A percentile compares a stretch with the other conserved stretches of the same genome.
phyloP scores from a whole-genome alignment of 805 yeast species.

The Saccharomycopsis capsularis region DNA sequence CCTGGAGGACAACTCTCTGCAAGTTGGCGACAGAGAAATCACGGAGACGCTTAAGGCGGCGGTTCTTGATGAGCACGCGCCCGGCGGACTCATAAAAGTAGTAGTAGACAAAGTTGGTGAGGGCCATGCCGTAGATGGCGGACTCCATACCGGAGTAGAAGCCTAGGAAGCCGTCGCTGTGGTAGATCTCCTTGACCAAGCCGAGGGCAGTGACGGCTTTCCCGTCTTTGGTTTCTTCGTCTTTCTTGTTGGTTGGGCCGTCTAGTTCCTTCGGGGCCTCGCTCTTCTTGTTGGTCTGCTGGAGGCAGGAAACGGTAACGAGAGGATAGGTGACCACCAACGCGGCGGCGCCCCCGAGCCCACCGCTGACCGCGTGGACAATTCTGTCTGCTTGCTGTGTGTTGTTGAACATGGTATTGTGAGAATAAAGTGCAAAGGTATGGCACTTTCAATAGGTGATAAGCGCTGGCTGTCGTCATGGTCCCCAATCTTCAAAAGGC shows the following conservation, averaged over 20 bases:
- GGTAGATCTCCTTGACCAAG: slow-evolving; percentile 41
- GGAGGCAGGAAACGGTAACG: slow-evolving; percentile 78
- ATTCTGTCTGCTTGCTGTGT: slow-evolving; percentile 36
- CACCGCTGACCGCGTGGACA: slow-evolving; percentile 92
- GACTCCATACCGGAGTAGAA: slow-evolving; percentile 83
- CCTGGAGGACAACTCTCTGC: slow-evolving; percentile 23
- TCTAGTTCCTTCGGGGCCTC: slow-evolving; percentile 2
- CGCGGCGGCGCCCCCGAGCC: slow-evolving; percentile 85
- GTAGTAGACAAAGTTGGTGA: slow-evolving; percentile 84
- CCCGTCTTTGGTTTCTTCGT: slow-evolving; percentile 23
- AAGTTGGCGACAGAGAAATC: slow-evolving; percentile 22
- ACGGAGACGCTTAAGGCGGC: slow-evolving; percentile 26
- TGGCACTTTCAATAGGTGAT: too few relatives aligned
- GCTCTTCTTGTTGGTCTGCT: slow-evolving; percentile 53
- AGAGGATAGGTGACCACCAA: slow-evolving; percentile 87
- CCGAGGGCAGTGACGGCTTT: not conserved
- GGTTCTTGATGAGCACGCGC: slow-evolving; percentile 33
- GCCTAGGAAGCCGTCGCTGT: slow-evolving; percentile 57
- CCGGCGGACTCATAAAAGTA: slow-evolving; percentile 78
- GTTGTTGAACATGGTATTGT: too few relatives aligned
- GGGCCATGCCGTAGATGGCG: slow-evolving; percentile 77
- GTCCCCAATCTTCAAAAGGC: too few relatives aligned
- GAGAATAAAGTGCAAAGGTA: too few relatives aligned
- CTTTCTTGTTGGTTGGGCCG: slow-evolving; percentile 15
- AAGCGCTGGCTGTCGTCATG: too few relatives aligned